Evolutionary conservation across 805 yeast species (phyloP).

Genomic region (Saccharomycopsis fermentans): DNA sequence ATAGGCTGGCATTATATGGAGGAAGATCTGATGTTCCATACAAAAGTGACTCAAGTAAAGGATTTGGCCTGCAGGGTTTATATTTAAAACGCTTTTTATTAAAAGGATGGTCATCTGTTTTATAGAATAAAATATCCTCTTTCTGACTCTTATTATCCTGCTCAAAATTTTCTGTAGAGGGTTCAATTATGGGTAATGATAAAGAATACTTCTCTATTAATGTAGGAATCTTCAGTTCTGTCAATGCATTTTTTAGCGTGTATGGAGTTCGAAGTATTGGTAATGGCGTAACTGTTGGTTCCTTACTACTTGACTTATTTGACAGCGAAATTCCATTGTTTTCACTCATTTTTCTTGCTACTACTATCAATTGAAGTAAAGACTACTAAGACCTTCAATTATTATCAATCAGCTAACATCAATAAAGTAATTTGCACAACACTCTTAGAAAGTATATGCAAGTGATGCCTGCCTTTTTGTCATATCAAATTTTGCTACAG

Average conservation of each 20-base stretch:
- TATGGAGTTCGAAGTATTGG: slow-evolving; percentile 15
- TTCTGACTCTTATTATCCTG: not conserved
- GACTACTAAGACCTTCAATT: not conserved
- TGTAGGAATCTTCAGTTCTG: slow-evolving; percentile 3
- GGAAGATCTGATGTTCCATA: slow-evolving; percentile 68
- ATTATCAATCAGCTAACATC: not conserved
- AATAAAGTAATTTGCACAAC: too few species aligned
- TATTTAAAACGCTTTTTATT: slow-evolving; percentile 78
- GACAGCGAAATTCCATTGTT: not conserved
- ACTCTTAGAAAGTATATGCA: too few species aligned
- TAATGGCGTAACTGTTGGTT: not conserved
- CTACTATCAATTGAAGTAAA: not conserved
- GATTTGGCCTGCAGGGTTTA: slow-evolving; percentile 65
- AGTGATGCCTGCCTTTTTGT: too few species aligned
- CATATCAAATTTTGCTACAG: too few species aligned
- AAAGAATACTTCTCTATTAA: not conserved
- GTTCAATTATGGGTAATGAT: not conserved
- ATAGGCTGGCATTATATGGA: slow-evolving; percentile 48
- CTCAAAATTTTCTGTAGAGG: not conserved
- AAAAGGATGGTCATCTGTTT: slow-evolving; percentile 68
- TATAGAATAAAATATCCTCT: slow-evolving; percentile 25
- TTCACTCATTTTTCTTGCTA: not conserved
- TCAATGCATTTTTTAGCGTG: slow-evolving; percentile 10
- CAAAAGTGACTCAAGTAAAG: slow-evolving; percentile 41
- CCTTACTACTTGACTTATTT: not conserved